phyloP scores from a whole-genome alignment of 495 filamentous ascomycete genomes.

The Aspergillus leporis region DNA sequence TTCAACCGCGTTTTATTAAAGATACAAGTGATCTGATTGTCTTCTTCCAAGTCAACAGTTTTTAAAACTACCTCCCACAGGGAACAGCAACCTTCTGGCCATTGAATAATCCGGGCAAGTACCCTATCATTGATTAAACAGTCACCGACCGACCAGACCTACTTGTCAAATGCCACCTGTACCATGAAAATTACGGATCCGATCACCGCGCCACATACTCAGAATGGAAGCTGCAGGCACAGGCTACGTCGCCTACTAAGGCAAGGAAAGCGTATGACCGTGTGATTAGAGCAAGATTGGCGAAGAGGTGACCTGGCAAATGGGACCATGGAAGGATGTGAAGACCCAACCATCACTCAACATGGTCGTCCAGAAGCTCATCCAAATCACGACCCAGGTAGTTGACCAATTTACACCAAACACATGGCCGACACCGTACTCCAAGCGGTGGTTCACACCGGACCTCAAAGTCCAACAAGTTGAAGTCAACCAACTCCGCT shows the following conservation, averaged over 20 bases:
- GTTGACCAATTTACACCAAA: too few relatives aligned
- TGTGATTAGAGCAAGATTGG: slow-evolving; percentile 26
- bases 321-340: too few relatives aligned
- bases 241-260: slow-evolving; percentile 13
- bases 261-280: slow-evolving; percentile 25
- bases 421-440: too few relatives aligned
- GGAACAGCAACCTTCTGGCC: slow-evolving; percentile 14
- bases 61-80: slow-evolving; percentile 13
- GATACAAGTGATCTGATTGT: slow-evolving; percentile 17
- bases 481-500: too few relatives aligned
- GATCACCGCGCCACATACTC: slow-evolving; percentile 21
- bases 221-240: slow-evolving; percentile 22
- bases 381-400: too few relatives aligned
- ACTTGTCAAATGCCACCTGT: slow-evolving; percentile 23
- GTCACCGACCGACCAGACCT: slow-evolving; percentile 11
- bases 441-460: too few relatives aligned
- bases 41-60: slow-evolving; percentile 13
- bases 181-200: slow-evolving; percentile 24
- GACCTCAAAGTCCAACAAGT: too few relatives aligned
- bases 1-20: background rate
- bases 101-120: slow-evolving; percentile 15
- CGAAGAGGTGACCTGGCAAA: too few relatives aligned
- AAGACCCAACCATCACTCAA: too few relatives aligned
- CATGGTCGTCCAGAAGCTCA: too few relatives aligned
- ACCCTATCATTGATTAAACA: slow-evolving; percentile 14